Base-by-base conservation (phyloP, 2,329 filamentous ascomycete species). In the Epichloe brachyelytri region DNA sequence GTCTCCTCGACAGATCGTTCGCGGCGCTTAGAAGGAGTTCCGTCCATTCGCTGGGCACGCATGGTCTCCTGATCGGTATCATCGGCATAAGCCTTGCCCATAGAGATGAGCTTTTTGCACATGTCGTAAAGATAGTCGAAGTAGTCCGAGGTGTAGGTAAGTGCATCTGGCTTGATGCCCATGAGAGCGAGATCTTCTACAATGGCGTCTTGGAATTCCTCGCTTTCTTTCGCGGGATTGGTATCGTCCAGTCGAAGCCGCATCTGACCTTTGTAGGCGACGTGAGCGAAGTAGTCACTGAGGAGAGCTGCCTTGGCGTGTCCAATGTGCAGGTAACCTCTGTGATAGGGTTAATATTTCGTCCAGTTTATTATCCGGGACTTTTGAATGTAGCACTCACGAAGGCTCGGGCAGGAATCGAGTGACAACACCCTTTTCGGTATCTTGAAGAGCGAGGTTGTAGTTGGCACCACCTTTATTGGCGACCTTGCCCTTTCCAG, bases 221-320 rank as follows among this genome's bases (percentile, higher is more conserved):
- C 83, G 74, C 95, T 96, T 76, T 98, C 93, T 68, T 97, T 97
- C 54, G 86, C 83, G 7, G 93, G 93, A 70, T 98, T 98, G 51
- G 93, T 98, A 64, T 98, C 93, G 65, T 98, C 93, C 63, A 98
- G 93, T 54, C 93, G 86, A 47, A 97, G 80, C 53, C 94, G 82
- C 60, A 98, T 76, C 61, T 85, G 94, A 62, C 93, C 93, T 54
- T 91, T 83, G 75, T 95, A 95, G 60, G 88, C 86, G 66, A 89
- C 85, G 68, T 96, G 89, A 43, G 89, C 91, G 60, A 97, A 97
- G 76, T 95, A 97, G 67, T 97, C 90, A 72, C 93, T 95, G 52
- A 97, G 80, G 51, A 95, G 77, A 5, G 89, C 89, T 33, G 89
- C 89, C 72, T 97, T 97, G 59, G 89, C 88, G 72, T 97, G 91